Base-by-base conservation (phyloP, 768 basidiomycete genomes). In the Crucibulum laeve region DNA sequence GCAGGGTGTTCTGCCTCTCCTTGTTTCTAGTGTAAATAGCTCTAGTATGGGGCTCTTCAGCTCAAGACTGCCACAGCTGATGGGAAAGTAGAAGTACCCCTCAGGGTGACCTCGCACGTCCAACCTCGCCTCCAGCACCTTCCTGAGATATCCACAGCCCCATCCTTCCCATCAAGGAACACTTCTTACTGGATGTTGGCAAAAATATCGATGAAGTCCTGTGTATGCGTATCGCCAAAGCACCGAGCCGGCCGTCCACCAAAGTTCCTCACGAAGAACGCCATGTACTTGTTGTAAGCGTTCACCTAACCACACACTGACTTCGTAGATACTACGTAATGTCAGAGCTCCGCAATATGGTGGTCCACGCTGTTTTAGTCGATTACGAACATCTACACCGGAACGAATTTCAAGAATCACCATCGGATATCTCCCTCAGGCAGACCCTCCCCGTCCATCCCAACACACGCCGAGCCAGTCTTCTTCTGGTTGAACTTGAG, bases 401-500 rank as follows among this genome's bases (percentile, higher is more conserved):
- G n/a, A 38, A 67, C 63, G 49, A 72, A 67, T 34, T 59, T 58
- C 34, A 72, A 55, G 54, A 70, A 68, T 2, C 68, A 67, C 70
- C 69, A 70, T 7, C 57, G 58, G 23, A 70, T 63, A 18, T 61
- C 61, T 13, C 69, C 70, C 1, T 35, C 25, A 0, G 70, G 70
- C 4, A 69, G 53, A 8, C 44, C 48, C 21, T 33, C 19, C 1
- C 48, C 41, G 4, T 15, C 42, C 1, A 37, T 32, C 3, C 67
- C 66, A 8, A 72, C 57, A 44, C 58, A 63, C 5, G 62, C 65
- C 4, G 67, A 62, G 5, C 72, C 73, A 2, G 70, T 73, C 51
- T 74, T 74, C 22, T 57, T 52, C 36, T 55, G 45, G 44, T 74
- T 72, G 53, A 74, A 68, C 22, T 53, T 64, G 41, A 74, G 51